Conservation (phyloP, 2,329 filamentous ascomycete species). For the Xenoacremonium recifei region DNA sequence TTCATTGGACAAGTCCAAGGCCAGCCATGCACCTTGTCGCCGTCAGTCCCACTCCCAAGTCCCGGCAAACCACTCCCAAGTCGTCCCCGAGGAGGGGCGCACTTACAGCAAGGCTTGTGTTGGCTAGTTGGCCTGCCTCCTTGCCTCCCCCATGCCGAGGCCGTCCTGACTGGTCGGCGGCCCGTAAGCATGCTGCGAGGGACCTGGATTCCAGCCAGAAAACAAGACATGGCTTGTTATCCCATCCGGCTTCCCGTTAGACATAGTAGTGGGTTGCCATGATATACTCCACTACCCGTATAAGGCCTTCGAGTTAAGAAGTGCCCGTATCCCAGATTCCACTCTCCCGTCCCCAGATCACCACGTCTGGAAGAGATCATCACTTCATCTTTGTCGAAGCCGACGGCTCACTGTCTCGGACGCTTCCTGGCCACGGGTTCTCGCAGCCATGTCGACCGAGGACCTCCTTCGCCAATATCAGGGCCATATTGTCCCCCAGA, state of each 20-base stretch:
- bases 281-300: not conserved
- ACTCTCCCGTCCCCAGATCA: no score
- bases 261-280: not conserved
- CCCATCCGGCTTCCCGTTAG: not conserved
- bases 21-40: no score
- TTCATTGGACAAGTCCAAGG: no score
- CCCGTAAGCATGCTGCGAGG: no score
- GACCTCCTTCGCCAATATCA: conserved; percentile 40
- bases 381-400: not conserved
- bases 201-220: not conserved
- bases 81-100: no score
- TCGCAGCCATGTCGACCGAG: conserved; percentile 19
- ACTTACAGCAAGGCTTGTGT: no score
- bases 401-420: not conserved
- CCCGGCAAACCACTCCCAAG: no score
- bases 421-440: conserved; percentile 3
- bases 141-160: no score
- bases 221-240: not conserved
- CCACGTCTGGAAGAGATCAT: not conserved
- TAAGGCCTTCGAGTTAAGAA: not conserved
- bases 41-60: no score
- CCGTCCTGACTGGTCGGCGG: no score
- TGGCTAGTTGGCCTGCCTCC: no score
- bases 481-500: conserved; percentile 45
- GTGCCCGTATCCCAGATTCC: not conserved